Percentiles rank a stretch among this genome's conserved stretches.
These are phyloP conservation scores for Skeletonema marinoi DNA, from an alignment of 108 stramenopile genomes.

Conservation along the genomic window DNA sequence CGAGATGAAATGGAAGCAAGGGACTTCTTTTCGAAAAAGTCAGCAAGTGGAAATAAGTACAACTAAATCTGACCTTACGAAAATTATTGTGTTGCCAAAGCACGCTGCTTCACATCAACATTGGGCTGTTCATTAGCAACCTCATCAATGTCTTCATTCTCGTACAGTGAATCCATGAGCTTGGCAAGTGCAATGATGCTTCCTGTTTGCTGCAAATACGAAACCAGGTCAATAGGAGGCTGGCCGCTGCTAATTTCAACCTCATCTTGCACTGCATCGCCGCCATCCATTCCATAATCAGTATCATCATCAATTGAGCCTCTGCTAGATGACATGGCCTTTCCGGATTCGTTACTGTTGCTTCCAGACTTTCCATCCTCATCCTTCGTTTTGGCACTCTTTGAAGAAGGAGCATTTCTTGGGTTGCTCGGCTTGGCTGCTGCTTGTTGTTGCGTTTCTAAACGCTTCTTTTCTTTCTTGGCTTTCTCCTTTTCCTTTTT, in stretches of 20 bases:
- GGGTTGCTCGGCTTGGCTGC: background rate
- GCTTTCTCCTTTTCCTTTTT: constrained; percentile 88
- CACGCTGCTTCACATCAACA: constrained; percentile 10
- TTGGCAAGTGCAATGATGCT: constrained; percentile 87
- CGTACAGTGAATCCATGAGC: constrained; percentile 82
- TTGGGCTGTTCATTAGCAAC: constrained; percentile 10
- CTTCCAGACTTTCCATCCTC: constrained; percentile 27
- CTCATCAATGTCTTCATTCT: constrained; percentile 67
- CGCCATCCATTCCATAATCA: constrained; percentile 37
- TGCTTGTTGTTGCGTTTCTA: constrained; percentile 9
- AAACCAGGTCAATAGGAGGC: constrained; percentile 79
- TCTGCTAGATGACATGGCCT: constrained; percentile 21
- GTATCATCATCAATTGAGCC: constrained; percentile 42
- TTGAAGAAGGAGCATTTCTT: background rate
- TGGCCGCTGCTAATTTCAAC: constrained; percentile 49
- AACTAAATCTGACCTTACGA: background rate
- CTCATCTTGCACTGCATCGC: constrained; percentile 53
- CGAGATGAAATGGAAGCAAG: constrained; percentile 62
- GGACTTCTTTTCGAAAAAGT: constrained; percentile 72
- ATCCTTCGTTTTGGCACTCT: background rate
- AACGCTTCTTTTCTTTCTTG: constrained; percentile 62
- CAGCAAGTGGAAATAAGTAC: constrained; percentile 73
- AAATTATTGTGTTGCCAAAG: constrained; percentile 19
- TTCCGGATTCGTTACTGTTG: background rate
- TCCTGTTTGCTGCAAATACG: constrained; percentile 83